phyloP scores from a whole-genome alignment of 176 grass and related monocot genomes.

The Bolboschoenus planiculmis region DNA sequence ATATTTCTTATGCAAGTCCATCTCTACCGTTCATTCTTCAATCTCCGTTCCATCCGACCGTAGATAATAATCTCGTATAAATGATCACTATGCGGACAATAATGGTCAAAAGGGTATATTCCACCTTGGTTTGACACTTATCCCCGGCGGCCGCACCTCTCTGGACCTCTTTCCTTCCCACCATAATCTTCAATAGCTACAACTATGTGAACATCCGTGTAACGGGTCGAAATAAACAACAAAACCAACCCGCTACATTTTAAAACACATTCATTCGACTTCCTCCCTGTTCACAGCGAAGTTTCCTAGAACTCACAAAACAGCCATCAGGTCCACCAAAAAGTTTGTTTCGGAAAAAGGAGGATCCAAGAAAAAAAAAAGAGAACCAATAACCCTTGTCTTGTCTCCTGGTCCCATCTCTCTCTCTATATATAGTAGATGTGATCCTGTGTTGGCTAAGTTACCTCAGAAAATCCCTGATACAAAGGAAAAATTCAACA shows the following conservation, averaged over 20 bases:
- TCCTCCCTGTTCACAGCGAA: not conserved
- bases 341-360: not conserved
- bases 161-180: not conserved
- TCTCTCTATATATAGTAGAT: not conserved
- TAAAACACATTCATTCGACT: not conserved
- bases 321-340: not conserved
- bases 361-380: not conserved
- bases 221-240: not conserved
- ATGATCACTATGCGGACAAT: too few relatives aligned
- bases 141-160: not conserved
- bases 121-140: constrained; percentile 16
- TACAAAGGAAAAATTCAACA: not conserved
- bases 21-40: not conserved
- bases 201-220: not conserved
- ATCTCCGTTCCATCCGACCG: not conserved
- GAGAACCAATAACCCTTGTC: not conserved
- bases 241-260: not conserved
- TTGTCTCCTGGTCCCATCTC: not conserved
- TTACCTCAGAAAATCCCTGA: not conserved
- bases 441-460: not conserved
- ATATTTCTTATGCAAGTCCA: not conserved
- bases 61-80: not conserved
- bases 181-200: not conserved
- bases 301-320: not conserved
- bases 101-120: not conserved